Evolutionary conservation across 2,329 filamentous ascomycete species (phyloP), one percentile per base, ranked within the genome.

Genomic region (Phialophora macrospora): DNA sequence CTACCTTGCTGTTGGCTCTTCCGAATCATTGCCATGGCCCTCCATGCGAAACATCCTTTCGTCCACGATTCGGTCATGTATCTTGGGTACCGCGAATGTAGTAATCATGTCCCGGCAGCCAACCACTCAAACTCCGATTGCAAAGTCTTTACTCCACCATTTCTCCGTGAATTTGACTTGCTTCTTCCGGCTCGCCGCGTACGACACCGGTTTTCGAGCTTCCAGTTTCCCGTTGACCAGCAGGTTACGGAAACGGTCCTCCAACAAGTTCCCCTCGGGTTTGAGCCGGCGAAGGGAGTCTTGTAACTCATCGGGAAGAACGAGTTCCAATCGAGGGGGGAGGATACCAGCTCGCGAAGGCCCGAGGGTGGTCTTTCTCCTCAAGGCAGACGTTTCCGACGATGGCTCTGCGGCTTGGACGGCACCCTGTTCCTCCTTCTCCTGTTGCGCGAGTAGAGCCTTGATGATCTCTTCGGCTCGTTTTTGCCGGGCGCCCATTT

Each of bases 61-160:
- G 38, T 44, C 38, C 38, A 41, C 38, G 38, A n/a, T 38, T 38
- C 38, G 6, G 38, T 41, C 38, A 41, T 41, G 38, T 1, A 17
- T 4, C 20, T 14, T 8, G 20, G n/a, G 7, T 26, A 3, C 48
- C 48, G 14, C 9, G 22, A 11, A 28, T 20, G 26, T 26, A 12
- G 12, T 17, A 26, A 12, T 51, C 24, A 51, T 9, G 20, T 12
- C 9, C 44, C 14, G 14, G 9, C 20, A 26, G 9, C 48, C 4
- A 51, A 4, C 12, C 48, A 26, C 24, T 51, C 48, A 51, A 12
- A 20, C 48, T 26, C 48, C 24, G 14, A 51, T 51, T 41, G 55
- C 59, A 63, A 97, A 99, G 77, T 99, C 95, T 84, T 99, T 99
- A 82, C 97, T 91, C 52, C 89, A 88, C 95, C 95, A 99, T 81